Percentiles rank a stretch among this genome's conserved stretches.
These are phyloP conservation scores for Plasmodium inui DNA, from an alignment of 169 alveolate genomes.

Conservation along the genomic window DNA sequence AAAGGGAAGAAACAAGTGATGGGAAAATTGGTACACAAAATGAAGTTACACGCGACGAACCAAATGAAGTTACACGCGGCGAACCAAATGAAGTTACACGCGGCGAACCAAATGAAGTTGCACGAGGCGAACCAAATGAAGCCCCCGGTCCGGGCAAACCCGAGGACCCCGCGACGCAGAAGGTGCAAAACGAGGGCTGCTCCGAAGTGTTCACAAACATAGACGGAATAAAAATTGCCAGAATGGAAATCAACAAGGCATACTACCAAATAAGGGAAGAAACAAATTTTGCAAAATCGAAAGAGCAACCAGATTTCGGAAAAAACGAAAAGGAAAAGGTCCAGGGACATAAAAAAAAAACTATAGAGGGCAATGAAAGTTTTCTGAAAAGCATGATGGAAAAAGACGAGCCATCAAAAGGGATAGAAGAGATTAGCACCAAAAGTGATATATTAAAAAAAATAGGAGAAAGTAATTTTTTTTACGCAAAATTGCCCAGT, in stretches of 20 bases:
- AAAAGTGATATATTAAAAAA: constrained; percentile 19
- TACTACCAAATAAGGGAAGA: constrained; percentile 21
- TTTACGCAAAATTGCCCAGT: constrained; percentile 74
- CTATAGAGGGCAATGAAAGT: constrained; percentile 7
- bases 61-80: background rate
- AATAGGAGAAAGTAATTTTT: constrained; percentile 31
- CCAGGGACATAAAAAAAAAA: background rate
- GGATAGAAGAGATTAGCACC: background rate
- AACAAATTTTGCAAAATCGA: background rate
- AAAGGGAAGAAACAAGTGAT: background rate
- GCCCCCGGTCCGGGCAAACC: background rate
- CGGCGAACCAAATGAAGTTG: too few relatives aligned
- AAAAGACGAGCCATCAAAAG: background rate
- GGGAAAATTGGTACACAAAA: background rate
- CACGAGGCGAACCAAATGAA: background rate
- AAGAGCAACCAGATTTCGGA: background rate
- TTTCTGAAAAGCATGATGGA: background rate
- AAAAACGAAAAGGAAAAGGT: constrained; percentile 15
- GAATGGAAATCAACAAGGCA: constrained; percentile 12
- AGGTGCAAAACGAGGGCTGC: background rate
- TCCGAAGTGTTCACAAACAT: background rate
- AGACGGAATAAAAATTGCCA: constrained; percentile 50
- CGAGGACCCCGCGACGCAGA: background rate
- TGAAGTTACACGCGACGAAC: background rate
- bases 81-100: too few relatives aligned